Evolutionary conservation across 805 yeast genomes (phyloP).

Genomic region (Metschnikowia bowlesiae): DNA sequence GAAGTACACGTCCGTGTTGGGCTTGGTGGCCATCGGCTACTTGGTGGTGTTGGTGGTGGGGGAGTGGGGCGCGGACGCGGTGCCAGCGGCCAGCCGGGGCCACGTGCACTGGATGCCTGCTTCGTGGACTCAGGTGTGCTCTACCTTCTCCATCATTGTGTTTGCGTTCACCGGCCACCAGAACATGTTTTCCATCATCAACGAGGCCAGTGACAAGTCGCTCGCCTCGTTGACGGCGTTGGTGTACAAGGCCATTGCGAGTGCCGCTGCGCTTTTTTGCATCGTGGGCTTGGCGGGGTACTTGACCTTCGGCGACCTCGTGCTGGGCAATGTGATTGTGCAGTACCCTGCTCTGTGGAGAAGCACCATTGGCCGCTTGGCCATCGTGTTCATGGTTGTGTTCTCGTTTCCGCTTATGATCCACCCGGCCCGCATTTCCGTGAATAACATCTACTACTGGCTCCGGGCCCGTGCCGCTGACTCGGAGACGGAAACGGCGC

Average conservation of each 20-base stretch:
- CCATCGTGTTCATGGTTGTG: constrained; percentile 75
- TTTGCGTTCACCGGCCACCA: constrained; percentile 97
- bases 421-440: constrained; percentile 84
- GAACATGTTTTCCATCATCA: constrained; percentile 84
- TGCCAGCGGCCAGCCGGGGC: constrained; percentile 30
- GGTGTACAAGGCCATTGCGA: constrained; percentile 49
- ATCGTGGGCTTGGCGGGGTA: constrained; percentile 80
- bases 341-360: constrained; percentile 58
- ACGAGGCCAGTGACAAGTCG: constrained; percentile 64
- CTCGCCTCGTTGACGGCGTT: constrained; percentile 44
- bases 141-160: constrained; percentile 82
- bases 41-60: constrained; percentile 65
- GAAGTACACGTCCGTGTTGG: constrained; percentile 80
- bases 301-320: constrained; percentile 64
- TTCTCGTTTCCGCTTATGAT: constrained; percentile 87
- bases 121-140: constrained; percentile 49
- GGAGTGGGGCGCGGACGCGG: constrained; percentile 62
- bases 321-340: constrained; percentile 71
- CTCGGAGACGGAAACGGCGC: neutral
- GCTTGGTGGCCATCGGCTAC: constrained; percentile 75
- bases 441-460: constrained; percentile 65
- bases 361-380: constrained; percentile 75
- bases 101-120: constrained; percentile 30
- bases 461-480: constrained; percentile 13
- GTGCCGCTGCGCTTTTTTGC: constrained; percentile 60